phyloP scores from a whole-genome alignment of 208 protist genomes.

The Leishmania mexicana region DNA sequence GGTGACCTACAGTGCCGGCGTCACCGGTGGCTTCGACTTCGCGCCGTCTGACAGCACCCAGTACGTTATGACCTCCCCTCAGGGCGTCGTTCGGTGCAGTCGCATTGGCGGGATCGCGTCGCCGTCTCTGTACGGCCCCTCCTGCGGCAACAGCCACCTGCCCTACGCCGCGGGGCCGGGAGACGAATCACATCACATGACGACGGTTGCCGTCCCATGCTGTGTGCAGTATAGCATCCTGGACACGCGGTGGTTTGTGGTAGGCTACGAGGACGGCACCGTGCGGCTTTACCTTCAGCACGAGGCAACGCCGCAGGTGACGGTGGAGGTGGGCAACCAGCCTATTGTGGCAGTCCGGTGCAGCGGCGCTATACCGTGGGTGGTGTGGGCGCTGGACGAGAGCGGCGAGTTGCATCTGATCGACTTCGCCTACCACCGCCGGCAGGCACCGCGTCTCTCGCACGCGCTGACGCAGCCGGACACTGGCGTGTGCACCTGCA shows the following conservation, averaged over 20 bases:
- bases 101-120: conserved; percentile 72
- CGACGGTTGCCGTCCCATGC: conserved; percentile 46
- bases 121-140: conserved; percentile 65
- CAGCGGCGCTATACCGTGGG: conserved; percentile 55
- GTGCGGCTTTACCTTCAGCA: conserved; percentile 66
- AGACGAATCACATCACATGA: not conserved
- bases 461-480: conserved; percentile 54
- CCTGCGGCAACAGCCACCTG: conserved; percentile 35
- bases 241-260: conserved; percentile 71
- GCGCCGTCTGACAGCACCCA: conserved; percentile 62
- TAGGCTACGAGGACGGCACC: conserved; percentile 82
- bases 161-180: not conserved
- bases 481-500: conserved; percentile 62
- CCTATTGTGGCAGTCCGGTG: conserved; percentile 59
- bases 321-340: conserved; percentile 45
- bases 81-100: conserved; percentile 63
- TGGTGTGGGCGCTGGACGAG: conserved; percentile 74
- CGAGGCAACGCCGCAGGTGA: conserved; percentile 63
- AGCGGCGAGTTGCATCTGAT: conserved; percentile 66
- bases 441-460: conserved; percentile 58
- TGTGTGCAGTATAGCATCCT: conserved; percentile 63
- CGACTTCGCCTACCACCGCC: conserved; percentile 57
- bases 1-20: conserved; percentile 14
- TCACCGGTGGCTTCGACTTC: conserved; percentile 53
- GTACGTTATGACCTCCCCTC: conserved; percentile 60